Base-by-base conservation (phyloP, 1,284 basidiomycete genomes). In the Ceraceosorus guamensis region DNA sequence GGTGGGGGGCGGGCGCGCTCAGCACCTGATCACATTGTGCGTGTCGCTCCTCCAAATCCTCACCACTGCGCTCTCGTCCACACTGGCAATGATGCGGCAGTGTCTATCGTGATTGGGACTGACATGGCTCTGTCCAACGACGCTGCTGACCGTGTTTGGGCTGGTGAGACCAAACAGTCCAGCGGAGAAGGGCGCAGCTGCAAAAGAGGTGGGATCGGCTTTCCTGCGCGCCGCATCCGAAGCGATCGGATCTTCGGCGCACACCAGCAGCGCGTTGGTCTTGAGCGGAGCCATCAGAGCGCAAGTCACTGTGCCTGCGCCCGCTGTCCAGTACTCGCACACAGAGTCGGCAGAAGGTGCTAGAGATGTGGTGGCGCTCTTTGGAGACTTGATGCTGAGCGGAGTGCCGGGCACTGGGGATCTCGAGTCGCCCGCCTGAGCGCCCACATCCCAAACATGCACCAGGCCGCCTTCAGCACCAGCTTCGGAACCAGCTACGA, bases 401-500 rank as follows among this genome's bases (percentile, higher is more conserved):
- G 10, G n/a, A 7, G 18, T 8, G 56, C 57, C 16, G 52, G 33
- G 6, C n/a, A n/a, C n/a, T n/a, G n/a, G n/a, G n/a, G n/a, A n/a
- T n/a, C n/a, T n/a, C 55, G 48, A 3, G 57, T 53, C 30, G 49
- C 37, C 37, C 47, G 18, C 49, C 34, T 53, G 53, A 48, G 45
- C 49, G 10, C 57, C 60, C 11, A 61, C 43, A 33, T 65, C 62
- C 46, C 79, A 79, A 18, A 69, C 51, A 55, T 65, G 59, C 43
- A 76, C 50, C 18, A 53, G 37, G 5, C 55, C 55, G 4, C 55
- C 56, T 30, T 57, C 55, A 14, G 61, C 55, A 1, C 69, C 63
- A 46, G 76, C 77, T 50, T 78, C 77, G 7, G 65, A 68, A 2
- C 77, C 77, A 0, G 69, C 69, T 32, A 78, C 66, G 55, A 77